Evolutionary conservation across 1,284 basidiomycete genomes (phyloP), one percentile per base, ranked within the genome.

Genomic region (Cryptococcus sp.): DNA sequence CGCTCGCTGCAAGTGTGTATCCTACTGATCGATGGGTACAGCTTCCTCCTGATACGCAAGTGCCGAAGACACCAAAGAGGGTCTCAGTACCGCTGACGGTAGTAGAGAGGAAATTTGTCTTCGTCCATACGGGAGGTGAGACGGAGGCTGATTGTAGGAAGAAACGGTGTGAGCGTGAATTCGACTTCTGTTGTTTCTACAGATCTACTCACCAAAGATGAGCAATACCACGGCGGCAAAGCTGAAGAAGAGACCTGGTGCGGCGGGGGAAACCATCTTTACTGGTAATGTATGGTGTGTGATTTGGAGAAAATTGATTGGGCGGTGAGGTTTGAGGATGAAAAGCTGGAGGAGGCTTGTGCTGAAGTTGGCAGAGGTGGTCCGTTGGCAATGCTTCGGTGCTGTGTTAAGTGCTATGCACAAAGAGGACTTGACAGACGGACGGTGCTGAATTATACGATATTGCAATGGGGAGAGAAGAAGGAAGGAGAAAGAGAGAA

Each of bases 41-140:
- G 62, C 10, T 74, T 69, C 46, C 84, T n/a, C 86, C 88, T 17
- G 86, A 87, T 74, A 75, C 45, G 60, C 77, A 79, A n/a, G 82
- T 85, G 2, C 90, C 90, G 71, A 90, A 90, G 25, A 88, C 84
- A 69, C 90, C 90, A 65, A 86, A 91, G 65, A 82, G 82, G 17
- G 83, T 78, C 38, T 68, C 67, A 2, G 59, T 49, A 3, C 68
- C 72, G 6, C 75, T 78, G 6, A 73, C 69, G 4, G 78, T 79
- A 22, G 85, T 84, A 55, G 84, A 77, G 39, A 91, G 82, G 81
- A 90, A 91, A 22, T 83, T 86, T 54, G 91, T 80, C 38, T 72
- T 73, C 35, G 87, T 74, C 90, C 88, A 91, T 67, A 85, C 88
- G 39, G 89, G 89, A 52, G 83, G 77, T 20, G 87, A 87, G 50